Conservation (phyloP, 1,284 basidiomycete species). For the Thelephora terrestris region DNA sequence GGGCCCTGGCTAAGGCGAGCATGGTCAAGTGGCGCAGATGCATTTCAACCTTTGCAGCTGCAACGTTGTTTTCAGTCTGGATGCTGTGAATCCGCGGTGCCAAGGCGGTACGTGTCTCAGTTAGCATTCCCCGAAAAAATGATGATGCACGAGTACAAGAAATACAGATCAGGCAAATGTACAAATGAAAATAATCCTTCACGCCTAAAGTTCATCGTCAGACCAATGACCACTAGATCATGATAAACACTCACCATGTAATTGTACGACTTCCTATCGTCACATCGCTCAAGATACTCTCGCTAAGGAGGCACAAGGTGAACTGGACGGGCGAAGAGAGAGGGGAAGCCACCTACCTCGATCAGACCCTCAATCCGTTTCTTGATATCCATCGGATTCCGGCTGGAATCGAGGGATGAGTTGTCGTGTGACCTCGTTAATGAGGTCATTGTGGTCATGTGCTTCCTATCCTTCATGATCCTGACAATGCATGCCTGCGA, state of each 20-base stretch:
- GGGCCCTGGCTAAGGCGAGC: too few relatives aligned
- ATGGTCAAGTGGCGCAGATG: too few relatives aligned
- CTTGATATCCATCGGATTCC: conserved; percentile 80
- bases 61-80: too few relatives aligned
- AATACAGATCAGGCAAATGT: too few relatives aligned
- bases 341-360: conserved; percentile 48
- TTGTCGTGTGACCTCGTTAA: conserved; percentile 88
- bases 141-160: too few relatives aligned
- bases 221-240: too few relatives aligned
- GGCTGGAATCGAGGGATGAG: conserved; percentile 81
- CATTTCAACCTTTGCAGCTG: too few relatives aligned
- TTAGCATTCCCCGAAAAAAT: too few relatives aligned
- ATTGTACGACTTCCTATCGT: conserved; percentile 75
- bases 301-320: conserved; percentile 32
- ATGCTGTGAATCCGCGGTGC: too few relatives aligned
- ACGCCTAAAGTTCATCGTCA: too few relatives aligned
- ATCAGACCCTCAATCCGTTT: conserved; percentile 92
- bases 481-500: conserved; percentile 89
- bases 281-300: conserved; percentile 72
- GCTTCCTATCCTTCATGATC: conserved; percentile 96
- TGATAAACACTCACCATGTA: conserved; percentile 40
- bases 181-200: too few relatives aligned
- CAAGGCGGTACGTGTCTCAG: too few relatives aligned
- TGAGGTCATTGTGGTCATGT: conserved; percentile 84
- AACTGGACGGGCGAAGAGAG: not conserved